A percentile compares a stretch with the other conserved stretches of the same genome.
phyloP scores from a whole-genome alignment of 169 alveolate genomes.

The Cryptosporidium andersoni region DNA sequence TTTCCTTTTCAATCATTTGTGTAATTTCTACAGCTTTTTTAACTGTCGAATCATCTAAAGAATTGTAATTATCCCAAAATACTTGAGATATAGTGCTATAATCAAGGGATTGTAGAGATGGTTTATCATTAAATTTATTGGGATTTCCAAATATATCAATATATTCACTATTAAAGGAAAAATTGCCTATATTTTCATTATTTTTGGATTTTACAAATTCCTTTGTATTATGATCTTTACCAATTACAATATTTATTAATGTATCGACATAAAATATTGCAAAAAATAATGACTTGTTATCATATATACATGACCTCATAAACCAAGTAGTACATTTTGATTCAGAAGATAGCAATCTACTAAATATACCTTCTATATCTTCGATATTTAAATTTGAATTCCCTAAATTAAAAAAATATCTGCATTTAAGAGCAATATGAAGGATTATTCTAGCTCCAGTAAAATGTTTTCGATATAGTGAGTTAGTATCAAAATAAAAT shows the following conservation, averaged over 20 bases:
- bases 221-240: slow-evolving; percentile 4
- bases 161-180: slow-evolving; percentile 25
- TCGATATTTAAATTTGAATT: slow-evolving; percentile 15
- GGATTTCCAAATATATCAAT: not conserved
- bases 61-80: slow-evolving; percentile 10
- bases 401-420: not conserved
- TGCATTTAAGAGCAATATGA: slow-evolving; percentile 10
- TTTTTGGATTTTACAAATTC: not conserved
- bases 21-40: not conserved
- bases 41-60: not conserved
- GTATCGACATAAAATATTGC: slow-evolving; percentile 27
- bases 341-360: not conserved
- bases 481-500: slow-evolving; percentile 11
- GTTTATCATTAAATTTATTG: not conserved
- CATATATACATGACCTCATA: slow-evolving; percentile 41
- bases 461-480: slow-evolving; percentile 25
- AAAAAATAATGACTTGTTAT: slow-evolving; percentile 13
- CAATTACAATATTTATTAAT: slow-evolving; percentile 26
- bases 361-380: not conserved
- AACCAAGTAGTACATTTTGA: slow-evolving; percentile 15
- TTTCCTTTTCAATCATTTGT: not conserved
- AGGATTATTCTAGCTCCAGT: slow-evolving; percentile 60
- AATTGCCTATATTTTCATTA: slow-evolving; percentile 18
- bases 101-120: slow-evolving; percentile 5
- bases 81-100: slow-evolving; percentile 6